A percentile compares a stretch with the other conserved stretches of the same genome.
phyloP scores from a whole-genome alignment of 1,284 basidiomycete species.

The Boletus mariae region DNA sequence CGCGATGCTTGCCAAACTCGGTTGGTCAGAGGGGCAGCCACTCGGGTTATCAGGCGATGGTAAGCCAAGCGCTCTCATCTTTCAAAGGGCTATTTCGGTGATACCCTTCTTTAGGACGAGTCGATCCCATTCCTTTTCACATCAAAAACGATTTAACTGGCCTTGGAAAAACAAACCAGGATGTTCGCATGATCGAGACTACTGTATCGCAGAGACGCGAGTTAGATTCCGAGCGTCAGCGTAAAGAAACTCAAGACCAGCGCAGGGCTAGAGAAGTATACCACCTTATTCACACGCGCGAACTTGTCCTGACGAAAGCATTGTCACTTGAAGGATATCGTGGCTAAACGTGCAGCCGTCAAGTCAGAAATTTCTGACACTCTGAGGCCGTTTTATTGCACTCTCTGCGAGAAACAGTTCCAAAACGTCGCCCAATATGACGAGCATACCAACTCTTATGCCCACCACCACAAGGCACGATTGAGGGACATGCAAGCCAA shows the following conservation, averaged over 20 bases:
- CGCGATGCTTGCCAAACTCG: constrained; percentile 72
- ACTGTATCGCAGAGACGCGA: constrained; percentile 76
- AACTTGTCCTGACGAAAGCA: constrained; percentile 4
- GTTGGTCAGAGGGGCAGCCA: constrained; percentile 75
- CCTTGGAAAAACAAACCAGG: constrained; percentile 71
- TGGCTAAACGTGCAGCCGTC: constrained; percentile 62
- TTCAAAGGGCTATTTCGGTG: neutral
- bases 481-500: constrained; percentile 73
- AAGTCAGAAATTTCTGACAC: constrained; percentile 63
- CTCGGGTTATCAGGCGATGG: constrained; percentile 74
- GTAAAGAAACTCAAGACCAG: constrained; percentile 73
- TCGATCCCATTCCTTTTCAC: constrained; percentile 77
- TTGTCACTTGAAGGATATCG: constrained; percentile 48
- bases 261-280: constrained; percentile 63
- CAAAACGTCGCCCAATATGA: constrained; percentile 78
- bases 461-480: constrained; percentile 77
- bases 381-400: constrained; percentile 73
- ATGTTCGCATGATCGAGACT: constrained; percentile 75
- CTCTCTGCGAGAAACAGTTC: constrained; percentile 80
- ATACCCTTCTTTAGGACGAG: constrained; percentile 49
- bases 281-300: neutral
- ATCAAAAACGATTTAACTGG: constrained; percentile 74
- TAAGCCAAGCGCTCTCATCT: constrained; percentile 25
- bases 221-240: constrained; percentile 74
- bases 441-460: constrained; percentile 81